Evolutionary conservation across 139 green algal genomes (phyloP), one percentile per base, ranked within the genome.

Genomic region (Picochlorum sp.): DNA sequence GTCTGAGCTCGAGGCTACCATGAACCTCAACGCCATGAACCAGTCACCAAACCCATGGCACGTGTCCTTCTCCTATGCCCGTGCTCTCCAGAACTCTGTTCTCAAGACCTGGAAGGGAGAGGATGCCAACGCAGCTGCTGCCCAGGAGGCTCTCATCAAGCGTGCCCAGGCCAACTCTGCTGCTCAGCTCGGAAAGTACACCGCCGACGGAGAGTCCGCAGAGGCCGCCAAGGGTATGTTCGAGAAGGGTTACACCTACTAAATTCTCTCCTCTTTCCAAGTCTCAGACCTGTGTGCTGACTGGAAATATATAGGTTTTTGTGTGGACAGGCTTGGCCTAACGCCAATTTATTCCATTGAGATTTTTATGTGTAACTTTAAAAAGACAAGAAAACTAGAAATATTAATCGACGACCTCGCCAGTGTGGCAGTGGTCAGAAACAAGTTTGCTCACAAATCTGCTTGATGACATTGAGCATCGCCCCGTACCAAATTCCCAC

Each of bases 21-120:
- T 97, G 32, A 98, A 99, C 89, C 82, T 99, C 58, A 98, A 99
- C 81, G 94, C 92, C 77, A 99, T 99, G 94, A 98, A 99, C 94
- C 84, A 97, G 87, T 74, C 57, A 44, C 88, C 93, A 75, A 99
- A 99, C 90, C 94, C 94, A n/a, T 99, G 94, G 94, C 92, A 98
- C 81, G 94, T 99, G 82, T 98, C 94, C 49, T 99, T 99, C 94
- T 98, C 92, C n/a, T 99, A 98, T 82, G 94, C 94, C 18, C 91
- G 94, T 71, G 94, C 94, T 16, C 89, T 99, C 65, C 87, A 95
- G 71, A 89, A 90, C 80, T 76, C 81, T 28, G 83, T 88, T 41
- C 80, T 92, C 49, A 88, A 89, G 77, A 90, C 78, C 24, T 94
- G 86, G 86, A 90, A 92, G 86, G 86, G 92, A 58, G 86, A 97